These are phyloP conservation scores for Citrus reticulata DNA, from an alignment of 345 rosid species.

Conservation along the genomic window DNA sequence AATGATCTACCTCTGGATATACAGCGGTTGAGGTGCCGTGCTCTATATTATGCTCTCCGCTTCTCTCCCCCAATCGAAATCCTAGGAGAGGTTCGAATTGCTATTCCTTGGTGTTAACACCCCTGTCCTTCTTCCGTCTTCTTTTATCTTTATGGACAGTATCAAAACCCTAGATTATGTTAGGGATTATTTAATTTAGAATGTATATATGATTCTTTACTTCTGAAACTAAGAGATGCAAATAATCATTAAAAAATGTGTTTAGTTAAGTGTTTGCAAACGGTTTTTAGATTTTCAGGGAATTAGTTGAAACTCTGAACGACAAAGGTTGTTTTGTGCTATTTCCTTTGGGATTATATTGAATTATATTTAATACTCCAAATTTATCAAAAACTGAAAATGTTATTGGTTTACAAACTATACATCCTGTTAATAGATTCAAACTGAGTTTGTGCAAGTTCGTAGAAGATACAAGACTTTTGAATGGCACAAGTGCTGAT, in stretches of 20 bases:
- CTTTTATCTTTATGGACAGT: too few relatives aligned
- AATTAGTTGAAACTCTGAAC: not conserved
- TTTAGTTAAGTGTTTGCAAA: not conserved
- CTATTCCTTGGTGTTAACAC: not conserved
- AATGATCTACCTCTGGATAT: slow-evolving; percentile 78
- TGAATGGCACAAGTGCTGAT: not conserved
- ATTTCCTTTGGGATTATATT: not conserved
- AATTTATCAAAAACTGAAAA: not conserved
- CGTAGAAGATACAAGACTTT: not conserved
- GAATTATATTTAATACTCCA: not conserved
- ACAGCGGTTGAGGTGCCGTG: slow-evolving; percentile 92
- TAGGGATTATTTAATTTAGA: not conserved
- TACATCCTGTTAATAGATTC: not conserved
- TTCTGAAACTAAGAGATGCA: not conserved
- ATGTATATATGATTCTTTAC: not conserved
- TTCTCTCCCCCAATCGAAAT: slow-evolving; percentile 76
- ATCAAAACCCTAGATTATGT: not conserved
- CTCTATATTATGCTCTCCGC: slow-evolving; percentile 65
- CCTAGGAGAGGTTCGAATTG: slow-evolving; percentile 72
- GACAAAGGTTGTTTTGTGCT: not conserved
- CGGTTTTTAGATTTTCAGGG: not conserved
- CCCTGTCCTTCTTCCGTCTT: not conserved
- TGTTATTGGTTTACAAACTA: not conserved
- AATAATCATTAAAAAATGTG: not conserved
- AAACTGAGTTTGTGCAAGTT: not conserved